Evolutionary conservation across 371 early-diverging fungal genomes (phyloP).

Genomic region (Blakeslea trispora): DNA sequence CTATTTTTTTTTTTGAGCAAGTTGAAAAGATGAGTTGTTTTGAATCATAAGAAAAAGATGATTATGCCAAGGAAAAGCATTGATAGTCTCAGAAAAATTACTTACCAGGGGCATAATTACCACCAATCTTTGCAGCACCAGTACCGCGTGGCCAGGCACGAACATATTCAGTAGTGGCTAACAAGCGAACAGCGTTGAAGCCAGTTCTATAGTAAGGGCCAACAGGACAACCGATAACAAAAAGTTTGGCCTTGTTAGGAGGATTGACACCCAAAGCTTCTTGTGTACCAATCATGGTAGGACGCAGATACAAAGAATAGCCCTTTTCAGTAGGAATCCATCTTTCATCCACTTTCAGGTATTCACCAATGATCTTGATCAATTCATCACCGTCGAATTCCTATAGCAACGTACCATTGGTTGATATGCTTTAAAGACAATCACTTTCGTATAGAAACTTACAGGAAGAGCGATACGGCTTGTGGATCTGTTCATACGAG

Average conservation of each 20-base stretch:
- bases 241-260: conserved; percentile 78
- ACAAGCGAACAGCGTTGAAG: conserved; percentile 85
- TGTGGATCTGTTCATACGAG: conserved; percentile 74
- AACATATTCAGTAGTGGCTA: conserved; percentile 82
- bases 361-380: conserved; percentile 82
- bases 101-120: conserved; percentile 70
- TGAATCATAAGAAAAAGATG: too few species aligned
- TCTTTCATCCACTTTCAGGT: conserved; percentile 78
- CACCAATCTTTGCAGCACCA: conserved; percentile 93
- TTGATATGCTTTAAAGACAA: too few species aligned
- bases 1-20: too few species aligned
- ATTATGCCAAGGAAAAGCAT: too few species aligned
- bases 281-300: conserved; percentile 95
- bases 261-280: conserved; percentile 73
- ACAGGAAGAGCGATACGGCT: conserved; percentile 81
- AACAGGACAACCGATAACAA: conserved; percentile 93
- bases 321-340: conserved; percentile 93
- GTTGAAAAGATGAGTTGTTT: too few species aligned
- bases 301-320: conserved; percentile 94
- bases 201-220: conserved; percentile 97
- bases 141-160: conserved; percentile 98
- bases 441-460: too few species aligned
- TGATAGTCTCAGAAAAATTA: too few species aligned
- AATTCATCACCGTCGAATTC: conserved; percentile 83
- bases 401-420: too few species aligned